A percentile compares a stretch with the other conserved stretches of the same genome.
phyloP scores from a whole-genome alignment of 768 basidiomycete species.

The Pluteus cervinus region DNA sequence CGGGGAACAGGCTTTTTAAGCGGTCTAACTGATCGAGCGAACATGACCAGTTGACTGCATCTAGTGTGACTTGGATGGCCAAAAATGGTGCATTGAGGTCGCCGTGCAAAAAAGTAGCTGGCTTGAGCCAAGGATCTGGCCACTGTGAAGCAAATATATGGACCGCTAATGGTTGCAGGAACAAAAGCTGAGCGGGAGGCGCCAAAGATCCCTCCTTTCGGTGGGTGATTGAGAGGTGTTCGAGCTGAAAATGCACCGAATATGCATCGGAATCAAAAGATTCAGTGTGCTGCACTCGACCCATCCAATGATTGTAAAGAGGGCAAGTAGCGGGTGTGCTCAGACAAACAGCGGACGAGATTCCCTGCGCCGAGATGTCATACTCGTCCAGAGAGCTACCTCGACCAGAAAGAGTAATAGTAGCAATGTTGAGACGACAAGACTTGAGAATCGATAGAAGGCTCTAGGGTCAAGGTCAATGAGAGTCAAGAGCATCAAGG shows the following conservation, averaged over 20 bases:
- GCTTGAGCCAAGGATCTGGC: conserved; percentile 50
- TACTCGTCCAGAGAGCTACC: conserved; percentile 32
- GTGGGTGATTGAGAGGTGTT: too few relatives aligned
- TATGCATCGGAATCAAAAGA: conserved; percentile 44
- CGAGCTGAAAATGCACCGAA: conserved; percentile 35
- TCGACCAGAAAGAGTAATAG: conserved; percentile 38
- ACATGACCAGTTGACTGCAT: conserved; percentile 45
- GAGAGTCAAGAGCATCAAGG: not conserved
- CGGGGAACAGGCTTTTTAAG: conserved; percentile 23
- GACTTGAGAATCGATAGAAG: conserved; percentile 25
- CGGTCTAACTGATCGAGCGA: conserved; percentile 45
- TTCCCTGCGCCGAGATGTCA: conserved; percentile 33
- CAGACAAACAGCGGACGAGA: conserved; percentile 34
- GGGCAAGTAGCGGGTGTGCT: conserved; percentile 39
- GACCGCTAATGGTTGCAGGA: conserved; percentile 25
- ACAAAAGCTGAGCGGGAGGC: too few relatives aligned
- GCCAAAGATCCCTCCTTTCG: too few relatives aligned
- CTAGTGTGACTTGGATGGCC: conserved; percentile 37
- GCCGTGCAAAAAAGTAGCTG: conserved; percentile 42
- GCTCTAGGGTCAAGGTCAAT: conserved; percentile 1
- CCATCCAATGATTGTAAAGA: conserved; percentile 50
- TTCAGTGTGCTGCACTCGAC: conserved; percentile 27
- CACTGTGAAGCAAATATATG: conserved; percentile 49
- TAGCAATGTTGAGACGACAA: conserved; percentile 27
- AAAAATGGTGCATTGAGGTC: conserved; percentile 58